Evolutionary conservation across 164 flowering plant species (phyloP), one percentile per base, ranked within the genome.

Genomic region (Annona cherimola): DNA sequence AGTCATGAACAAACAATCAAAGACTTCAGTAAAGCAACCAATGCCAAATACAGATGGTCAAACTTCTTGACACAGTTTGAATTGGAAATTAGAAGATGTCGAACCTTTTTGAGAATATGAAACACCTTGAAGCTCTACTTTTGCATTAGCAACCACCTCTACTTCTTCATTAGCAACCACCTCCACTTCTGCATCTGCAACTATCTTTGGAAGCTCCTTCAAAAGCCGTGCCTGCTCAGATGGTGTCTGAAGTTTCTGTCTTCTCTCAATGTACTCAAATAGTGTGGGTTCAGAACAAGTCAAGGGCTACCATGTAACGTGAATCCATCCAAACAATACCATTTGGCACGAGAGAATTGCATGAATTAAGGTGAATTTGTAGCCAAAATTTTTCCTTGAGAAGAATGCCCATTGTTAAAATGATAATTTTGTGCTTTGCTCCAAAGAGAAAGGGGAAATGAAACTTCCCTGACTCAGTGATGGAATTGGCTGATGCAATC

Each of bases 221-320:
- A 89, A 70, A 76, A 86, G 75, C n/a, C 81, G 78, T 50, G 45
- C 57, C 73, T 76, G 82, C 72, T 87, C 90, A 5, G 76, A 11
- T 46, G 85, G 73, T 55, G 84, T 75, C 75, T 86, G 77, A 66
- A 89, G 85, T 71, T 79, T 74, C 62, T 75, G 72, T 68, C 68
- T 79, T 65, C 73, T 84, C 26, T 86, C 87, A 68, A 76, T 63
- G 76, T 83, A 83, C 55, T 87, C 88, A 70, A 45, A 60, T 9
- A 83, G 76, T 66, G 86, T 89, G 72, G 42, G 45, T 71, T 63
- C 26, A 63, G 74, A 72, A 64, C 57, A 68, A 20, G 84, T 85
- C 68, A 81, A 35, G 62, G 70, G 55, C 26, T 11, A 61, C 41
- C 54, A 63, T 6, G 55, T 46, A 2, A 50, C 57, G 14, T 50